Conservation (phyloP, 345 rosid genomes). For the Pelargonium nanum region DNA sequence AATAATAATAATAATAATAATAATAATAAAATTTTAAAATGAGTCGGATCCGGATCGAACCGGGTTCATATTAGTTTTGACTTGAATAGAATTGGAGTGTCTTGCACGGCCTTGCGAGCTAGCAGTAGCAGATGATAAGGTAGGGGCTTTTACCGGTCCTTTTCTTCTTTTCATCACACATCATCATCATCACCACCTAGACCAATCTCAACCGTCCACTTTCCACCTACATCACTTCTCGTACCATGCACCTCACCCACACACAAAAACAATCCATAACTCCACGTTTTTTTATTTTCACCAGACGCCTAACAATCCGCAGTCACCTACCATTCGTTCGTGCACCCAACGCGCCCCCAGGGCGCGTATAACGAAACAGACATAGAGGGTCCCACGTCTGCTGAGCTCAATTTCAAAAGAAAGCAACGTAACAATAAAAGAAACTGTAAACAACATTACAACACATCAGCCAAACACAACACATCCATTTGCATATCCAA, state of each 20-base stretch:
- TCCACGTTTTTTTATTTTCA: background rate
- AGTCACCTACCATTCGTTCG: background rate
- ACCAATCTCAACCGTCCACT: background rate
- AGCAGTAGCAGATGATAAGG: background rate
- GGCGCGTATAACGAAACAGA: background rate
- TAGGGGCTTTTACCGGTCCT: background rate
- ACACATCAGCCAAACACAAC: constrained; percentile 6
- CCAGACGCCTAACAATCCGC: background rate
- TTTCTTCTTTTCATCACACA: background rate
- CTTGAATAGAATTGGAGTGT: background rate
- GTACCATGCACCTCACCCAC: background rate
- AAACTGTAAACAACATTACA: constrained; percentile 7
- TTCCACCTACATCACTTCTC: background rate
- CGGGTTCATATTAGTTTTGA: no score
- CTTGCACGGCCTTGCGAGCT: background rate
- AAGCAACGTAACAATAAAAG: background rate
- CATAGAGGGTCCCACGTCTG: background rate
- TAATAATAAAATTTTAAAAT: no score
- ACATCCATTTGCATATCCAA: constrained; percentile 2
- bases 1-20: no score
- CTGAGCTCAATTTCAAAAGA: background rate
- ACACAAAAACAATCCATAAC: background rate
- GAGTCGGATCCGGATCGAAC: no score
- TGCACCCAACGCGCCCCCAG: background rate
- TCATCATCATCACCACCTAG: background rate